These are phyloP conservation scores for Cyathus striatus DNA, from an alignment of 768 basidiomycete genomes.

Conservation along the genomic window DNA sequence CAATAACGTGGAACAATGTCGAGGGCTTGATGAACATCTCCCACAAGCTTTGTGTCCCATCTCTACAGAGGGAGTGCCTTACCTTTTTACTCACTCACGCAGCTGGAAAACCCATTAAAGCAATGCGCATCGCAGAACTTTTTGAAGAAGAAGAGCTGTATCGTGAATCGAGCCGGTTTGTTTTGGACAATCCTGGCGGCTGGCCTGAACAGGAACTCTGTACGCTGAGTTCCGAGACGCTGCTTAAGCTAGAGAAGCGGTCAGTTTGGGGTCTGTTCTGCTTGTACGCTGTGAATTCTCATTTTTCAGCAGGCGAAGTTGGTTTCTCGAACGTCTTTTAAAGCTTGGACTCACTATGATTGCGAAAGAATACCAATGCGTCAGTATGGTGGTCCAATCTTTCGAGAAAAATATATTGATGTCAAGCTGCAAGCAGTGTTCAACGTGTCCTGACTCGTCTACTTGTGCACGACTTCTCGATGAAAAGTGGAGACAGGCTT, in stretches of 20 bases:
- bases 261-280: too few species aligned
- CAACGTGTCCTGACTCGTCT: constrained; percentile 76
- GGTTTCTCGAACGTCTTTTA: constrained; percentile 93
- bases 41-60: constrained; percentile 80
- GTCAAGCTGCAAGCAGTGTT: constrained; percentile 44
- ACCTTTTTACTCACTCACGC: constrained; percentile 89
- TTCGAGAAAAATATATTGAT: background rate
- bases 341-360: constrained; percentile 85
- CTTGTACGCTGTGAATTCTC: too few species aligned
- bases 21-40: constrained; percentile 89
- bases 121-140: constrained; percentile 86
- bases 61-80: constrained; percentile 77
- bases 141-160: constrained; percentile 90
- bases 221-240: constrained; percentile 76
- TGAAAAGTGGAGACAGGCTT: constrained; percentile 91
- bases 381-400: constrained; percentile 29
- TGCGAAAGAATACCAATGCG: constrained; percentile 95
- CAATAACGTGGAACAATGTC: constrained; percentile 94
- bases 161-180: constrained; percentile 86
- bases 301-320: constrained; percentile 58
- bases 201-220: constrained; percentile 78
- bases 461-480: constrained; percentile 81
- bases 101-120: constrained; percentile 88
- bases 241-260: constrained; percentile 88
- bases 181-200: constrained; percentile 87